Base-by-base conservation (phyloP, 2,329 filamentous ascomycete genomes). In the Diaporthe australafricana region DNA sequence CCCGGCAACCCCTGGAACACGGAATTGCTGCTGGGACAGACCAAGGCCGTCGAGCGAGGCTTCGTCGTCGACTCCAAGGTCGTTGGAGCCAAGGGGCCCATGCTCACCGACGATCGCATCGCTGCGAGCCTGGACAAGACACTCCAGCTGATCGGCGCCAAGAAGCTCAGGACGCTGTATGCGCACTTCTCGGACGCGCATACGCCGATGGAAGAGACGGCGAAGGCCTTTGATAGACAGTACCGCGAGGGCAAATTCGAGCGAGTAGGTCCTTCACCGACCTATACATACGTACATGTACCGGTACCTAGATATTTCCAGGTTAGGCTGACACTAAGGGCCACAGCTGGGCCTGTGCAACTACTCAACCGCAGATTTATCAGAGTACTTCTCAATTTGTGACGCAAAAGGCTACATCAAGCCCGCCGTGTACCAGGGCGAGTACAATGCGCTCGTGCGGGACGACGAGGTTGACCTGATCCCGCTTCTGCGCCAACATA, bases 401-500 rank as follows among this genome's bases (percentile, higher is more conserved):
- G 76, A 78, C 20, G 75, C 79, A 48, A 77, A 81, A 52, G 78
- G 78, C 40, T 83, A 75, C 68, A 76, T 83, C 55, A 73, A 75
- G 47, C 83, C 83, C 8, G 75, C 76, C 2, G 82, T 84, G 30
- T 84, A 83, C 73, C 81, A 85, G 74, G 82, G 83, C 63, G 75
- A 77, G 48, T 84, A 85, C 79, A 82, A 83, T 73, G 76, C 81
- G 38, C 77, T 85, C 50, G 77, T 77, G 55, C 79, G 83, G 32
- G 76, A 75, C 20, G 75, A 76, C 40, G 83, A 85, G 70, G 71
- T 72, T 20, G 76, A 78, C 42, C 78, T 83, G 25, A 77, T 83
- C 45, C 81, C 82, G 6, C 70, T 78, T 0, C 75, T 83, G 57
- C 77, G 81, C 12, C 75, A 78, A 65, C 75, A 80, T 70, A 74